Percentiles rank a stretch among this genome's conserved stretches.
These are phyloP conservation scores for Coemansia sp. DNA, from an alignment of 192 early-diverging fungal species.

Conservation along the genomic window DNA sequence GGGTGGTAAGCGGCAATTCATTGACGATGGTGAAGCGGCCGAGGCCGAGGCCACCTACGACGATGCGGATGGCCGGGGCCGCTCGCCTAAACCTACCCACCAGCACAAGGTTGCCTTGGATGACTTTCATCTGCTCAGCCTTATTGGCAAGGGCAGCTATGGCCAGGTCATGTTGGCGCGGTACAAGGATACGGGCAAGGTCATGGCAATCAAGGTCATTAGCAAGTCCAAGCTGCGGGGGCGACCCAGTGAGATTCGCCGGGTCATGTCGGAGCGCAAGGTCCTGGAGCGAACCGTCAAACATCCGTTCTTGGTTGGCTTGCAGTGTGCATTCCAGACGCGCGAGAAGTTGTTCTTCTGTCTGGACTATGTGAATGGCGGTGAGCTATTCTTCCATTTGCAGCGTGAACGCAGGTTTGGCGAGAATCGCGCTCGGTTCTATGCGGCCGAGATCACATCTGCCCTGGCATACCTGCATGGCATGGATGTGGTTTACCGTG, in stretches of 20 bases:
- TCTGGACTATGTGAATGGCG: constrained; percentile 68
- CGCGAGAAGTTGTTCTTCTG: constrained; percentile 69
- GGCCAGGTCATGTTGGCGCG: constrained; percentile 70
- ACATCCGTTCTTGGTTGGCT: constrained; percentile 63
- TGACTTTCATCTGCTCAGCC: constrained; percentile 67
- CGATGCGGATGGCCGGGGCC: constrained; percentile 56
- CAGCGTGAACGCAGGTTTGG: constrained; percentile 59
- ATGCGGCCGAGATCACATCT: constrained; percentile 47
- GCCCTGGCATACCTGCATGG: constrained; percentile 54
- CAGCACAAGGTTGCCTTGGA: constrained; percentile 26
- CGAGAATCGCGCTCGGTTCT: constrained; percentile 57
- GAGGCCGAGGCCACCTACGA: constrained; percentile 58
- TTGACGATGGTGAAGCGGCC: not conserved
- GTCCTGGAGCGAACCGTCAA: constrained; percentile 51
- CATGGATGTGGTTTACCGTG: constrained; percentile 58
- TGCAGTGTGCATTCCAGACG: constrained; percentile 71
- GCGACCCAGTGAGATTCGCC: constrained; percentile 54
- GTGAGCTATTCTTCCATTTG: constrained; percentile 68
- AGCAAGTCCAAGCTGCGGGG: constrained; percentile 62
- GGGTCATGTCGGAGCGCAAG: constrained; percentile 62
- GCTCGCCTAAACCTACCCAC: constrained; percentile 9
- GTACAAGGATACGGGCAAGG: constrained; percentile 64
- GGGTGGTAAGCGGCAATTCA: constrained; percentile 5
- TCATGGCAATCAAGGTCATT: constrained; percentile 69
- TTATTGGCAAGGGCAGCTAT: constrained; percentile 72